Evolutionary conservation across 2,329 filamentous ascomycete species (phyloP).

Genomic region (Pseudocercospora musae): DNA sequence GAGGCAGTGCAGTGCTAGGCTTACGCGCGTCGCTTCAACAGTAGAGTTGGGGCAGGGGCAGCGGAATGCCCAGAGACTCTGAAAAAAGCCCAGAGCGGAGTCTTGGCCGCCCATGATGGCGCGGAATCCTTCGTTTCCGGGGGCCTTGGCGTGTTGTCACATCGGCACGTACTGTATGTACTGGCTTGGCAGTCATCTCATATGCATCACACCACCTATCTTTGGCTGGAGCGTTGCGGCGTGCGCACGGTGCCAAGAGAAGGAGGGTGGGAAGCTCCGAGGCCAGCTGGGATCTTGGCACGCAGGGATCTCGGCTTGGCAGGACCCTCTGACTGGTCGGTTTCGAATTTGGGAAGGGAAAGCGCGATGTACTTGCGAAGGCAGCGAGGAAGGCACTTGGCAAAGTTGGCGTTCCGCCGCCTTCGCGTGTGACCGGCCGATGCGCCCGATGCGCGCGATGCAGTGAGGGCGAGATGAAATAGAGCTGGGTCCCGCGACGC

Average conservation of each 20-base stretch:
- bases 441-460: too few relatives aligned
- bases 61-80: slow-evolving; percentile 13
- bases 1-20: slow-evolving; percentile 12
- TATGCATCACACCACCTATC: too few relatives aligned
- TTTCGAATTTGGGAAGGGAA: background rate
- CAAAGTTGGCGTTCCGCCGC: background rate
- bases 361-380: background rate
- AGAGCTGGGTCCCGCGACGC: background rate
- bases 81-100: background rate
- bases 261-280: background rate
- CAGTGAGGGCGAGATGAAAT: background rate
- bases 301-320: background rate
- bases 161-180: too few relatives aligned
- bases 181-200: too few relatives aligned
- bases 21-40: slow-evolving; percentile 2
- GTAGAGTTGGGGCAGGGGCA: slow-evolving; percentile 1
- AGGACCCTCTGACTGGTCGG: background rate
- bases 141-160: slow-evolving; percentile 9
- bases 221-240: too few relatives aligned
- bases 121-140: slow-evolving; percentile 5
- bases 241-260: too few relatives aligned
- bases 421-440: background rate
- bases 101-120: background rate
- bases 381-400: background rate
- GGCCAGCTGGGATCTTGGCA: background rate